A percentile compares a stretch with the other conserved stretches of the same genome.
Conservation (phyloP, 2,329 filamentous ascomycete genomes). For the Arthrobotrys sinensis region DNA sequence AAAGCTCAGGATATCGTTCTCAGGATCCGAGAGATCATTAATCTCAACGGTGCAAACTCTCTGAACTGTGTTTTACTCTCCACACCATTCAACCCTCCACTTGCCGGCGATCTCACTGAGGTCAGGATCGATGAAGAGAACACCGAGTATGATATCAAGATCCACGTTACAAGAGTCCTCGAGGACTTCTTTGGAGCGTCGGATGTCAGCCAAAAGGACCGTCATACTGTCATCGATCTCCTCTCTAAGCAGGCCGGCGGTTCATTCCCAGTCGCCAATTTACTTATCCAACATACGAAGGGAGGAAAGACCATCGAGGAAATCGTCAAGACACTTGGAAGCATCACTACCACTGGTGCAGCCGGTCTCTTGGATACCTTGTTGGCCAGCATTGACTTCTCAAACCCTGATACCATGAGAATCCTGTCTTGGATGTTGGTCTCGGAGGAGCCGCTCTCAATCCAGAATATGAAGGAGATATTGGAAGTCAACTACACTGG, state of each 20-base stretch:
- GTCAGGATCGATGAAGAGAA: slow-evolving; percentile 45
- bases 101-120: slow-evolving; percentile 27
- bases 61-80: slow-evolving; percentile 43
- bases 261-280: slow-evolving; percentile 44
- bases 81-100: slow-evolving; percentile 12
- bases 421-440: slow-evolving; percentile 52
- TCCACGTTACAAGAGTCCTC: slow-evolving; percentile 35
- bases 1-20: slow-evolving; percentile 42
- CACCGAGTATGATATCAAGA: slow-evolving; percentile 41
- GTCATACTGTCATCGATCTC: slow-evolving; percentile 41
- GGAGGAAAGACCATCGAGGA: slow-evolving; percentile 43
- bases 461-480: slow-evolving; percentile 45
- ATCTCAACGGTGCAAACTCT: slow-evolving; percentile 40
- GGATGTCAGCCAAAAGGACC: slow-evolving; percentile 36
- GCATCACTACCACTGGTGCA: slow-evolving; percentile 36
- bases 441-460: slow-evolving; percentile 35
- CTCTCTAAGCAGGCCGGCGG: slow-evolving; percentile 45
- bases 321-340: slow-evolving; percentile 43
- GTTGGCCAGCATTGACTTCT: slow-evolving; percentile 36
- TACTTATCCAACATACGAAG: slow-evolving; percentile 50
- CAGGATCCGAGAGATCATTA: slow-evolving; percentile 44
- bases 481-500: slow-evolving; percentile 35
- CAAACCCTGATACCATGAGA: slow-evolving; percentile 39
- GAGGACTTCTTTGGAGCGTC: slow-evolving; percentile 30
- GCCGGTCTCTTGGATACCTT: slow-evolving; percentile 46